Evolutionary conservation across 257 asterid species (phyloP).

Genomic region (Solanum raphanifolium): DNA sequence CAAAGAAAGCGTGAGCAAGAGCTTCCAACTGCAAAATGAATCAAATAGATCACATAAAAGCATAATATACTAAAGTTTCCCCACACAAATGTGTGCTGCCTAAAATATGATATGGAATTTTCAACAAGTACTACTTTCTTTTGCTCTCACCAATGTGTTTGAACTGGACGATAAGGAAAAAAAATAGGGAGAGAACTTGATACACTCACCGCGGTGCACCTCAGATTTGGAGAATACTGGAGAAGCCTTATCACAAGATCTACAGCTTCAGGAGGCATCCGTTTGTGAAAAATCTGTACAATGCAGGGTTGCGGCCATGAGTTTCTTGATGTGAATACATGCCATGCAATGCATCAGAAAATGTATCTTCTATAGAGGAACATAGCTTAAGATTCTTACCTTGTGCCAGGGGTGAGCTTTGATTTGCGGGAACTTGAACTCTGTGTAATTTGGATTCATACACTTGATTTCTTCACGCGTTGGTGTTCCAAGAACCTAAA

Average conservation of each 20-base stretch:
- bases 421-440: constrained; percentile 80
- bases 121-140: neutral
- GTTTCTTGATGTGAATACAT: neutral
- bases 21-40: constrained; percentile 52
- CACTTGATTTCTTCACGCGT: constrained; percentile 85
- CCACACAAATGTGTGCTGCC: neutral
- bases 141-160: neutral
- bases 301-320: neutral
- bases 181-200: neutral
- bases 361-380: neutral
- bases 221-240: constrained; percentile 78
- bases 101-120: neutral
- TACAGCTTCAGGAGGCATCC: constrained; percentile 83
- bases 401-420: constrained; percentile 96
- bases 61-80: neutral
- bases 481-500: constrained; percentile 77
- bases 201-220: constrained; percentile 77
- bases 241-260: constrained; percentile 86
- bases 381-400: constrained; percentile 12
- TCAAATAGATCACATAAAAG: neutral
- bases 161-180: neutral
- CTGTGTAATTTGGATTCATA: constrained; percentile 85
- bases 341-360: neutral
- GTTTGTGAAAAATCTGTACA: constrained; percentile 64
- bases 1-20: constrained; percentile 55